A percentile compares a stretch with the other conserved stretches of the same genome.
Evolutionary conservation across 2,329 filamentous ascomycete species (phyloP).

Genomic region (Hyphodiscus sp.): DNA sequence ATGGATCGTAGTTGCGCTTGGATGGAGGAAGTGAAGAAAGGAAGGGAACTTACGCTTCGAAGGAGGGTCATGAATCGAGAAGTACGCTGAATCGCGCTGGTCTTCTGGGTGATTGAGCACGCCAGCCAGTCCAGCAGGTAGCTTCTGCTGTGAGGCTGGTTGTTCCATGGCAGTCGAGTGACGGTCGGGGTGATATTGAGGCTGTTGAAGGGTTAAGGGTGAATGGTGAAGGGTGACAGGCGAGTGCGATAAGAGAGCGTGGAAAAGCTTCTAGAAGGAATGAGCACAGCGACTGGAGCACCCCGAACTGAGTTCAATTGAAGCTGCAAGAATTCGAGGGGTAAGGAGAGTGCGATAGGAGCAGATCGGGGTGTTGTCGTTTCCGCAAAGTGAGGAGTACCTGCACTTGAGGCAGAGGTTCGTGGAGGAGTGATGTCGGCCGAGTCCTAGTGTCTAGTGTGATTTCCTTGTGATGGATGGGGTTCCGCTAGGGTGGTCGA

Average conservation of each 20-base stretch:
- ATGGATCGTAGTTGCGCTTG: neutral
- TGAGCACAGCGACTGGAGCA: neutral
- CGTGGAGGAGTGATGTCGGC: neutral
- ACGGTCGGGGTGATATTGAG: neutral
- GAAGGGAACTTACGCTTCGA: constrained; percentile 41
- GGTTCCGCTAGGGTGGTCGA: neutral
- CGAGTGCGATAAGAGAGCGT: neutral
- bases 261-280: neutral
- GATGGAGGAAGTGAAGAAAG: constrained; percentile 1
- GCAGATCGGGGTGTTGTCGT: neutral
- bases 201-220: too few relatives aligned
- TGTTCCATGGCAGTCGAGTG: neutral
- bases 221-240: neutral
- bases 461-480: neutral
- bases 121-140: constrained; percentile 42
- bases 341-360: neutral
- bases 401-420: neutral
- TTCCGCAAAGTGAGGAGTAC: neutral
- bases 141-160: constrained; percentile 5
- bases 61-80: constrained; percentile 36
- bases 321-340: neutral
- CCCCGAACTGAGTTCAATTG: neutral
- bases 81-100: constrained; percentile 47
- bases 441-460: neutral
- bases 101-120: constrained; percentile 46